A percentile compares a stretch with the other conserved stretches of the same genome.
Conservation (phyloP, 2,329 filamentous ascomycete genomes). For the Calonectria montana region DNA sequence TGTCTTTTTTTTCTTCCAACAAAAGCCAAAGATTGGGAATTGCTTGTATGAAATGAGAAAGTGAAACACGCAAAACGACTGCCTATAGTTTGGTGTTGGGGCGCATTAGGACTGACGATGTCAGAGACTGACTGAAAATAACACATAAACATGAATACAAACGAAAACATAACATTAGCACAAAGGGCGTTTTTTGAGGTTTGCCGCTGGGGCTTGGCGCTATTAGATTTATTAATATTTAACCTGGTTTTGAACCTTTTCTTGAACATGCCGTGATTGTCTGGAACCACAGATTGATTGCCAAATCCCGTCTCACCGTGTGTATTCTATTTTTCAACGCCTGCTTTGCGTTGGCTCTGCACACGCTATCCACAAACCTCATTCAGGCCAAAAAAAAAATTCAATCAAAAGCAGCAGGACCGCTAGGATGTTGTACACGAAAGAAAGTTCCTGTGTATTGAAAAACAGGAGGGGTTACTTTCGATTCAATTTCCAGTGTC, state of each 20-base stretch:
- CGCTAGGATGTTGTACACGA: neutral
- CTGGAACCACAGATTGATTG: neutral
- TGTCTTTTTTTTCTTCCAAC: neutral
- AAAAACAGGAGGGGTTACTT: neutral
- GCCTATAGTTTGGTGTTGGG: conserved; percentile 23
- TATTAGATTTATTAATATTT: neutral
- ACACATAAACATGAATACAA: neutral
- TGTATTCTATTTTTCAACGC: neutral
- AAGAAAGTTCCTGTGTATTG: neutral
- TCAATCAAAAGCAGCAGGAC: neutral
- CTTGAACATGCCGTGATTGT: neutral
- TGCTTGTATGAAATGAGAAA: neutral
- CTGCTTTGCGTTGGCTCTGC: neutral
- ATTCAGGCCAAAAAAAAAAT: neutral
- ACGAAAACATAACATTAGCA: neutral
- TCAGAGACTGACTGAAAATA: conserved; percentile 12
- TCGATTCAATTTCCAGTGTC: neutral
- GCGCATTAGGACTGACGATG: conserved; percentile 12
- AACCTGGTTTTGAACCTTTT: neutral
- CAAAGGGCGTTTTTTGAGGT: neutral
- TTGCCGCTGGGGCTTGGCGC: neutral
- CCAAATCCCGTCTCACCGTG: neutral
- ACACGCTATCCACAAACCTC: neutral
- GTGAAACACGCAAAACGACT: neutral
- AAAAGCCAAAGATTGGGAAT: neutral